Evolutionary conservation across 306 rosid genomes (phyloP).

Genomic region (Vigna angularis): DNA sequence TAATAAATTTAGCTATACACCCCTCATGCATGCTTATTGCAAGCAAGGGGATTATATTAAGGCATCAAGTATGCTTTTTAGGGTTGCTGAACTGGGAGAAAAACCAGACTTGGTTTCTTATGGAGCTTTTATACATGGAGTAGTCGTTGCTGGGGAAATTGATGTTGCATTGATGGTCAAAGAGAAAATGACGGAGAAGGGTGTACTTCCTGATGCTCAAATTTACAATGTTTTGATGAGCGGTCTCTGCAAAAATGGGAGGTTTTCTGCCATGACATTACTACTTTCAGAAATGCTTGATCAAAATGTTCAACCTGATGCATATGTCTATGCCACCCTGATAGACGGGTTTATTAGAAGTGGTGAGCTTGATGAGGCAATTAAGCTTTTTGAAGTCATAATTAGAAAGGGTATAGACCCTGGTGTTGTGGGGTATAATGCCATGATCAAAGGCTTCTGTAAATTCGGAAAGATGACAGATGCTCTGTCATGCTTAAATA

Average conservation of each 20-base stretch:
- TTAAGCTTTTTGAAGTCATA: slow-evolving; percentile 57
- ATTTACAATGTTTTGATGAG: slow-evolving; percentile 85
- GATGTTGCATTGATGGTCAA: slow-evolving; percentile 64
- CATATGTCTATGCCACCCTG: slow-evolving; percentile 72
- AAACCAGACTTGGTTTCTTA: slow-evolving; percentile 74
- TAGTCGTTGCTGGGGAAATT: slow-evolving; percentile 64
- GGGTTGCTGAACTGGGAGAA: slow-evolving; percentile 69
- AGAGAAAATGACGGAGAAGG: slow-evolving; percentile 76
- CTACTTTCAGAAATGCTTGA: slow-evolving; percentile 82
- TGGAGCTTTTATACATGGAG: slow-evolving; percentile 86
- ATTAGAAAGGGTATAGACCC: slow-evolving; percentile 63
- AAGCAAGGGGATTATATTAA: slow-evolving; percentile 65
- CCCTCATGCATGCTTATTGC: slow-evolving; percentile 65
- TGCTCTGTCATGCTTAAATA: slow-evolving; percentile 61
- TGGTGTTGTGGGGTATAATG: slow-evolving; percentile 76
- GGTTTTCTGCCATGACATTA: slow-evolving; percentile 69
- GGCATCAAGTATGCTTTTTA: slow-evolving; percentile 69
- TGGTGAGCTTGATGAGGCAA: slow-evolving; percentile 69
- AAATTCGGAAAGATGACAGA: slow-evolving; percentile 75
- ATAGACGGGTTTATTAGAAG: slow-evolving; percentile 77
- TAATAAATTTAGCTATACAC: slow-evolving; percentile 69
- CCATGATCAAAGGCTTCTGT: slow-evolving; percentile 87
- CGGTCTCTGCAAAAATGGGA: slow-evolving; percentile 82
- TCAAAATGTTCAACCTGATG: slow-evolving; percentile 72
- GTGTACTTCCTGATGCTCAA: slow-evolving; percentile 75